Conservation (phyloP, 2,329 filamentous ascomycete genomes). For the Salinomyces thailandicus region DNA sequence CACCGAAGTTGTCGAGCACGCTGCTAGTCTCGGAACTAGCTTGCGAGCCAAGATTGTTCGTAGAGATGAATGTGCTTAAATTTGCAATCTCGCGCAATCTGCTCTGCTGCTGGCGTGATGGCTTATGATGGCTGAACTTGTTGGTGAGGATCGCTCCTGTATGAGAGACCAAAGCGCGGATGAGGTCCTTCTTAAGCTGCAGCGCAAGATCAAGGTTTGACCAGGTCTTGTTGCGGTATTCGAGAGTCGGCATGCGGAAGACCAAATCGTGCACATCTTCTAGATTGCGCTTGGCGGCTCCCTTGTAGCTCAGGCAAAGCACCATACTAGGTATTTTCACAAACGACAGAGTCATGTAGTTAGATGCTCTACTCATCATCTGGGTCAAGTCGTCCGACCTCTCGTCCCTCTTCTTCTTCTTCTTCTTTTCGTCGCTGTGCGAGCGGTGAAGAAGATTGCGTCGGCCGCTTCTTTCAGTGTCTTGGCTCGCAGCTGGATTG, state of each 20-base stretch:
- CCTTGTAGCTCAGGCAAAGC: constrained; percentile 91
- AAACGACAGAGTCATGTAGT: constrained; percentile 94
- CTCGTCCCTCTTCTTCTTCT: constrained; percentile 42
- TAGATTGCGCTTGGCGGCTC: constrained; percentile 86
- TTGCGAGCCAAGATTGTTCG: constrained; percentile 7
- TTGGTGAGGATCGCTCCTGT: constrained; percentile 95
- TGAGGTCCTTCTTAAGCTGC: constrained; percentile 86
- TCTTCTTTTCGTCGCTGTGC: constrained; percentile 15
- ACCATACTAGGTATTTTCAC: constrained; percentile 94
- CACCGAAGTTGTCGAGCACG: constrained; percentile 11
- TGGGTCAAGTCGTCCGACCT: constrained; percentile 82
- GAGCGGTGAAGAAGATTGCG: constrained; percentile 20
- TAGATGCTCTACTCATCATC: constrained; percentile 91
- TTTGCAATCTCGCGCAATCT: constrained; percentile 77
- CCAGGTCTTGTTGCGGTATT: constrained; percentile 99
- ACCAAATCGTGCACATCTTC: constrained; percentile 97
- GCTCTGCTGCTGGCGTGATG: constrained; percentile 66
- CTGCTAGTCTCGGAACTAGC: constrained; percentile 19
- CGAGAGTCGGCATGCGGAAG: constrained; percentile 84
- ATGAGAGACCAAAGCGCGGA: constrained; percentile 87
- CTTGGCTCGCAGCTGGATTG: constrained; percentile 11
- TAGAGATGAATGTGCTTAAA: constrained; percentile 52
- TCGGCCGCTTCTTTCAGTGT: constrained; percentile 23
- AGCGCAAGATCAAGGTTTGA: constrained; percentile 91
- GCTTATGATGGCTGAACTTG: constrained; percentile 84